These are phyloP conservation scores for Sporothrix variecibatus DNA, from an alignment of 2,329 filamentous ascomycete genomes.

Conservation along the genomic window DNA sequence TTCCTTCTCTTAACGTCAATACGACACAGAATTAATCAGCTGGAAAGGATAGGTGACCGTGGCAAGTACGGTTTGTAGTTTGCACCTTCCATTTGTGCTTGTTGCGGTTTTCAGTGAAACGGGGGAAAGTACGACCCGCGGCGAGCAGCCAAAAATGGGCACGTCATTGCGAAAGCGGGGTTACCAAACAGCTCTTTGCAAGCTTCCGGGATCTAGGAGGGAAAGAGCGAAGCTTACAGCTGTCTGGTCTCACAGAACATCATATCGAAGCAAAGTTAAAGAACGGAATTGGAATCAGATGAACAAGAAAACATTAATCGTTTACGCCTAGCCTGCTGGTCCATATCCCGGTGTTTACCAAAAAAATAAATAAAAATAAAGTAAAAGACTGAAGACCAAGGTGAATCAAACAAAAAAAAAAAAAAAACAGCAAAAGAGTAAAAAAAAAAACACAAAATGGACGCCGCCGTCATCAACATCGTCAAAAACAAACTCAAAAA, in stretches of 20 bases:
- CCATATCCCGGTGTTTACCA: constrained; percentile 15
- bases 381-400: not conserved
- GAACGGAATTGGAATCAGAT: not conserved
- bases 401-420: not conserved
- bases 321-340: constrained; percentile 14
- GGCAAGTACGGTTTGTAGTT: not conserved
- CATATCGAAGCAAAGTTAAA: not conserved
- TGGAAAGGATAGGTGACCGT: not conserved
- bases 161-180: constrained; percentile 16
- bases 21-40: not conserved
- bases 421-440: not conserved
- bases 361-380: not conserved
- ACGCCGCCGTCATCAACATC: constrained; percentile 17
- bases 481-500: not conserved
- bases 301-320: not conserved
- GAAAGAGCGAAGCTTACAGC: not conserved
- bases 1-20: not conserved
- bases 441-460: not conserved
- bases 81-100: not conserved
- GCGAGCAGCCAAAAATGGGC: not conserved
- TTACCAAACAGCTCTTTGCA: not conserved
- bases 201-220: not conserved
- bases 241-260: not conserved
- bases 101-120: too few species aligned
- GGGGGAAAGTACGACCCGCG: not conserved